Conservation (phyloP, 768 basidiomycete species). For the Xerocomus spinulosus region DNA sequence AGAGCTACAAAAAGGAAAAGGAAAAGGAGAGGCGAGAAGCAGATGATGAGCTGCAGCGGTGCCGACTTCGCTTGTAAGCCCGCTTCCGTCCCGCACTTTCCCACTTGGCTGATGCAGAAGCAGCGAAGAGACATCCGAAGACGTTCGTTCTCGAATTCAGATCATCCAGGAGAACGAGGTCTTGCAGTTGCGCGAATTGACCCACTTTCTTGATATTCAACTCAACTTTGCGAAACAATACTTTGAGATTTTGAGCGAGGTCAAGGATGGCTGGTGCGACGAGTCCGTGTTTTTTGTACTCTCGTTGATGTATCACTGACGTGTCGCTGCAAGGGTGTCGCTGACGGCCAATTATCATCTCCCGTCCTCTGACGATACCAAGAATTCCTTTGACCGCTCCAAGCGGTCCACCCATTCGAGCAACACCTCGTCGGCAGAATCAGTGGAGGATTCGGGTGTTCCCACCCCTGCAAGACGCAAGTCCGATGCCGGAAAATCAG, state of each 20-base stretch:
- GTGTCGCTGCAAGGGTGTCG: slow-evolving; percentile 22
- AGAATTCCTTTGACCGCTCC: slow-evolving; percentile 32
- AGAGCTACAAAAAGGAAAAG: slow-evolving; percentile 75
- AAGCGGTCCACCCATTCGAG: slow-evolving; percentile 28
- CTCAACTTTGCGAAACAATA: slow-evolving; percentile 71
- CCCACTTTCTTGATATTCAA: slow-evolving; percentile 67
- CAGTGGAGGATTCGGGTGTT: slow-evolving; percentile 32
- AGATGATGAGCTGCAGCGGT: slow-evolving; percentile 73
- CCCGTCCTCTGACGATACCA: slow-evolving; percentile 27
- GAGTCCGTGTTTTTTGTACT: slow-evolving; percentile 40
- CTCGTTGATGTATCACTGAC: slow-evolving; percentile 4
- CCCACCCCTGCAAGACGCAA: slow-evolving; percentile 33
- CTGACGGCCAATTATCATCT: slow-evolving; percentile 21
- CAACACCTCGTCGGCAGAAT: slow-evolving; percentile 26
- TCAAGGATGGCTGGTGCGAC: slow-evolving; percentile 62
- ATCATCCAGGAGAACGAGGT: slow-evolving; percentile 78
- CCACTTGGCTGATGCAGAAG: slow-evolving; percentile 8
- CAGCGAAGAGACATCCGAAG: slow-evolving; percentile 85
- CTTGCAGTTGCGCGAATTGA: slow-evolving; percentile 65
- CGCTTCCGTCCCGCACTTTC: not conserved
- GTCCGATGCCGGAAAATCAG: slow-evolving; percentile 38
- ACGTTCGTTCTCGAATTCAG: slow-evolving; percentile 75
- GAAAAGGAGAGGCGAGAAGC: slow-evolving; percentile 68
- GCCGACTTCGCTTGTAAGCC: slow-evolving; percentile 71
- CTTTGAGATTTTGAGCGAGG: slow-evolving; percentile 65